Evolutionary conservation across 2,329 filamentous ascomycete genomes (phyloP).

Genomic region (Juglanconis oblonga): DNA sequence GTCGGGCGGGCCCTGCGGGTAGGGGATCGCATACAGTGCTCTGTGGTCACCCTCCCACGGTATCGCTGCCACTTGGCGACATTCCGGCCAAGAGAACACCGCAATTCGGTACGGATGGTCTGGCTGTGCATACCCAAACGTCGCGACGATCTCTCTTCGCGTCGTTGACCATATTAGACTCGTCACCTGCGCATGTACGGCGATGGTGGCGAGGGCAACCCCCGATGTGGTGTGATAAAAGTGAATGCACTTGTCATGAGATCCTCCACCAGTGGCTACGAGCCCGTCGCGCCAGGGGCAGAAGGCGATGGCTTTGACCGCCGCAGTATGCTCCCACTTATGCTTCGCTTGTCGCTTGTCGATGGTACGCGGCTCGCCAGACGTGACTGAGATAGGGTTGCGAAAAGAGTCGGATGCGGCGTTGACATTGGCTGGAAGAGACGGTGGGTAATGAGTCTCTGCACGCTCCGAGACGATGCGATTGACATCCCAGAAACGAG

Average conservation of each 20-base stretch:
- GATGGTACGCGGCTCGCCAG: slow-evolving; percentile 44
- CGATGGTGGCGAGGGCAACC: slow-evolving; percentile 81
- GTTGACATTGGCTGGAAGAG: background rate
- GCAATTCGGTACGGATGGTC: slow-evolving; percentile 87
- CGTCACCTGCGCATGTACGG: slow-evolving; percentile 90
- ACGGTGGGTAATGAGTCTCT: slow-evolving; percentile 6
- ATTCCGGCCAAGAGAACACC: slow-evolving; percentile 92
- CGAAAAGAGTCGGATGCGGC: slow-evolving; percentile 13
- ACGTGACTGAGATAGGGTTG: slow-evolving; percentile 14
- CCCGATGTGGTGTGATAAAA: slow-evolving; percentile 90
- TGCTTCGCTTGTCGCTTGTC: slow-evolving; percentile 61
- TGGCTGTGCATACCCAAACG: slow-evolving; percentile 89
- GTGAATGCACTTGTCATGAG: slow-evolving; percentile 92
- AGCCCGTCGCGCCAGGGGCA: slow-evolving; percentile 90
- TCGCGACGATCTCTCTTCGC: slow-evolving; percentile 83
- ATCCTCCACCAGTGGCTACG: slow-evolving; percentile 86
- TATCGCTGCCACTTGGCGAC: slow-evolving; percentile 78
- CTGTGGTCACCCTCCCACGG: slow-evolving; percentile 78
- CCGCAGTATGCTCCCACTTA: slow-evolving; percentile 75
- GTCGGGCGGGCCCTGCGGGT: slow-evolving; percentile 52
- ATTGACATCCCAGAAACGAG: slow-evolving; percentile 16
- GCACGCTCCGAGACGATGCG: slow-evolving; percentile 9
- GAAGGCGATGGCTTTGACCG: slow-evolving; percentile 95
- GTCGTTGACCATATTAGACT: slow-evolving; percentile 87
- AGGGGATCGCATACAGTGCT: slow-evolving; percentile 84